A percentile compares a stretch with the other conserved stretches of the same genome.
These are phyloP conservation scores for Borovskyia barvae DNA, from an alignment of 208 protist genomes.

Conservation along the genomic window DNA sequence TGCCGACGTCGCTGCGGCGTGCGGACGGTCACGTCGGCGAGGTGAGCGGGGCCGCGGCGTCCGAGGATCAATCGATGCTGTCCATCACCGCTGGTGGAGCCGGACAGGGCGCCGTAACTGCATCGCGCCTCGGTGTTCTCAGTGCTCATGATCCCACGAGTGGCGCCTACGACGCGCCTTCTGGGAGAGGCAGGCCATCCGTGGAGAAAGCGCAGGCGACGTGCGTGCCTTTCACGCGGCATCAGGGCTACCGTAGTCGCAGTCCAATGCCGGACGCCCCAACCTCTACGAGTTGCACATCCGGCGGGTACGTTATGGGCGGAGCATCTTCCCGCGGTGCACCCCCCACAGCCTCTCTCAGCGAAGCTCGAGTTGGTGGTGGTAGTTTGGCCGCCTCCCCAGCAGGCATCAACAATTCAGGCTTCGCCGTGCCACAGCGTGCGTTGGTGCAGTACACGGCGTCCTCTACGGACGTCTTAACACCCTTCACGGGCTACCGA, in stretches of 20 bases:
- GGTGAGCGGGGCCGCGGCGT: background rate
- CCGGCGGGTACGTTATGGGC: too few relatives aligned
- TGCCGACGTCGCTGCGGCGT: slow-evolving; percentile 5
- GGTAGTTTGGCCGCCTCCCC: slow-evolving; percentile 1
- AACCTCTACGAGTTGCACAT: too few relatives aligned
- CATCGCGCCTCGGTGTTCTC: too few relatives aligned
- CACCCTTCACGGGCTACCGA: slow-evolving; percentile 8
- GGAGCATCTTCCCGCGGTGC: too few relatives aligned
- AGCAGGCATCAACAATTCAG: slow-evolving; percentile 29
- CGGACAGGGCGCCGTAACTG: background rate
- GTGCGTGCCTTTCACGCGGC: slow-evolving; percentile 7
- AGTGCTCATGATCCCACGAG: too few relatives aligned
- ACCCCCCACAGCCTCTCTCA: too few relatives aligned
- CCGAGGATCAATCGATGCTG: background rate
- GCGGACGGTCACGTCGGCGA: background rate
- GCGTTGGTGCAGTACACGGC: slow-evolving; percentile 28
- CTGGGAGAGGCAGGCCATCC: too few relatives aligned
- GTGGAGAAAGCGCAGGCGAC: background rate
- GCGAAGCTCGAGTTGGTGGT: background rate
- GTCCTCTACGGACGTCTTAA: background rate
- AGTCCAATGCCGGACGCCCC: slow-evolving; percentile 5
- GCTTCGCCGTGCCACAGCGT: slow-evolving; percentile 24
- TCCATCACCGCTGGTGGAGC: background rate
- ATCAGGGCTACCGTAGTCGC: too few relatives aligned
- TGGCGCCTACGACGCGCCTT: too few relatives aligned